phyloP scores from a whole-genome alignment of 495 filamentous ascomycete genomes.

The Schizothecium vesticola region DNA sequence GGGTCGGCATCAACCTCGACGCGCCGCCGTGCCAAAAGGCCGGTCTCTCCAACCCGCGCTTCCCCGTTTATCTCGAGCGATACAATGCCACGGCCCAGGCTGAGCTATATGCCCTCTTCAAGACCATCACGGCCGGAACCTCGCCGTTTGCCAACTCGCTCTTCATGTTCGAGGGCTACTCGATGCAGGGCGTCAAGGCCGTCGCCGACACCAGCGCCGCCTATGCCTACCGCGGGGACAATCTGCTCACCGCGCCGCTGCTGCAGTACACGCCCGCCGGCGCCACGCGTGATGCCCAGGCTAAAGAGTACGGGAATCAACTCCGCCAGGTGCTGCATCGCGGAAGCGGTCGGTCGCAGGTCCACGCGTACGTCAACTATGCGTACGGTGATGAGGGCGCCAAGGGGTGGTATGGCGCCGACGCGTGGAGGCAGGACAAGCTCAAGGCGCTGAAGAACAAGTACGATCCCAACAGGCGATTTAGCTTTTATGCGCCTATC shows the following conservation, averaged over 20 bases:
- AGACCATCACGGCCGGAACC: conserved; percentile 15
- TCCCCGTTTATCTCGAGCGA: conserved; percentile 42
- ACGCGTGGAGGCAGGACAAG: conserved; percentile 41
- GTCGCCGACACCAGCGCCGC: conserved; percentile 33
- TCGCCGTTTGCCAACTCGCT: conserved; percentile 33
- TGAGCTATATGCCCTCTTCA: conserved; percentile 39
- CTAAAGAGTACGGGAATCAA: conserved; percentile 33
- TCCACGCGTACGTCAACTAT: conserved; percentile 56
- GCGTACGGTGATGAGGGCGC: conserved; percentile 49
- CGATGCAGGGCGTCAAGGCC: conserved; percentile 40
- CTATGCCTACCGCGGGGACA: conserved; percentile 39
- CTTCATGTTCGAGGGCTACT: conserved; percentile 55
- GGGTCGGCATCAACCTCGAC: conserved; percentile 36
- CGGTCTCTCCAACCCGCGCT: conserved; percentile 44
- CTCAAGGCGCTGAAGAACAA: conserved; percentile 47
- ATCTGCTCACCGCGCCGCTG: conserved; percentile 42
- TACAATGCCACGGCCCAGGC: conserved; percentile 44
- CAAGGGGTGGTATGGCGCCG: conserved; percentile 46
- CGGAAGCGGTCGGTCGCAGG: conserved; percentile 30
- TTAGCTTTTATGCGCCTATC: too few species aligned
- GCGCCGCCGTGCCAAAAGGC: conserved; percentile 42
- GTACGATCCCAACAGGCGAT: conserved; percentile 50
- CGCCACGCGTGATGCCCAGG: conserved; percentile 30
- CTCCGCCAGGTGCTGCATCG: conserved; percentile 39
- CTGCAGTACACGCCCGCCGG: conserved; percentile 34